A percentile compares a stretch with the other conserved stretches of the same genome.
Conservation (phyloP, 768 basidiomycete genomes). For the Glaciozyma martinii region DNA sequence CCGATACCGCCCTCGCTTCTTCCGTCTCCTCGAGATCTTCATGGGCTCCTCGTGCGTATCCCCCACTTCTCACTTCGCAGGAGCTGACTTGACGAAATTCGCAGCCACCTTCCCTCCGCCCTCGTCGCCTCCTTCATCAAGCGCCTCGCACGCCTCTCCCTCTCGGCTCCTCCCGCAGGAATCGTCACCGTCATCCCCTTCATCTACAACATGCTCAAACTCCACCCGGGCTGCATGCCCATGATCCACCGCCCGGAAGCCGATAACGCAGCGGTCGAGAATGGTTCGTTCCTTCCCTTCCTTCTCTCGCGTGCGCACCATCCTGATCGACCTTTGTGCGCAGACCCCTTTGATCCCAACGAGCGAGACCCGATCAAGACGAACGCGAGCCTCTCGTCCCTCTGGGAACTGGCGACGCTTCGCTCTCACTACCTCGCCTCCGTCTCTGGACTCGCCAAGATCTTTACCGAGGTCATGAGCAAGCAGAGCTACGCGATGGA, state of each 20-base stretch:
- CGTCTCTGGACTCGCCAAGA: conserved; percentile 75
- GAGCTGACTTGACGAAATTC: background rate
- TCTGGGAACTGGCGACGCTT: conserved; percentile 85
- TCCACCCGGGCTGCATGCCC: conserved; percentile 80
- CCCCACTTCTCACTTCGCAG: background rate
- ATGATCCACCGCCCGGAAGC: conserved; percentile 66
- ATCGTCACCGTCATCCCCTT: conserved; percentile 86
- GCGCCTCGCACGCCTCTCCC: conserved; percentile 70
- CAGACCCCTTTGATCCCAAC: conserved; percentile 60
- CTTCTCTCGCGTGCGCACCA: background rate
- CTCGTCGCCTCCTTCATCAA: conserved; percentile 95
- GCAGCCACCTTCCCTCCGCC: conserved; percentile 73
- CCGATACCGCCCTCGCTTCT: conserved; percentile 88
- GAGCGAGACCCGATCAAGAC: conserved; percentile 69
- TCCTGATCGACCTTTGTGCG: background rate
- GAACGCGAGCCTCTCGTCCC: conserved; percentile 69
- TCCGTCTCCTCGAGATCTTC: conserved; percentile 83
- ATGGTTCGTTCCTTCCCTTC: conserved; percentile 16
- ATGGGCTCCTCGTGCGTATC: conserved; percentile 72
- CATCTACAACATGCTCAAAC: conserved; percentile 85
- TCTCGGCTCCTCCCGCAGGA: conserved; percentile 78
- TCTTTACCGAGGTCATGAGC: conserved; percentile 85
- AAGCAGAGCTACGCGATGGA: conserved; percentile 84
- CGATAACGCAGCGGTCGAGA: conserved; percentile 17
- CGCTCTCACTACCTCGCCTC: conserved; percentile 71